phyloP scores from a whole-genome alignment of 2,329 filamentous ascomycete species.

The Cadophora malorum region DNA sequence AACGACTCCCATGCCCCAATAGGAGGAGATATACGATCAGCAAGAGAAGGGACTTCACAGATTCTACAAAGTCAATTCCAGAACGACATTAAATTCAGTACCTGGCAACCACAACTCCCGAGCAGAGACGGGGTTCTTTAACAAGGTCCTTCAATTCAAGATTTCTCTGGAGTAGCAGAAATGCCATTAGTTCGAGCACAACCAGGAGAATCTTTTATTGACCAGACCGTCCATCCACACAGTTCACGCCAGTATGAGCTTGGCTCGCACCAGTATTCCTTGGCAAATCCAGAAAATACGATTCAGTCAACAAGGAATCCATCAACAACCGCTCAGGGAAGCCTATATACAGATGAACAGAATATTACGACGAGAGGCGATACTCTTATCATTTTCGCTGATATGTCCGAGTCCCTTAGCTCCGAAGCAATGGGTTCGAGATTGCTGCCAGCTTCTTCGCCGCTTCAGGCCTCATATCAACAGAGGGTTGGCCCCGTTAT shows the following conservation, averaged over 20 bases:
- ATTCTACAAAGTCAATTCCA: neutral
- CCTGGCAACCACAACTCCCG: neutral
- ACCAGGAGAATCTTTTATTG: neutral
- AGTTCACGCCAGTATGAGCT: neutral
- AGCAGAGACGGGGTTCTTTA: neutral
- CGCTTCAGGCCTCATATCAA: too few relatives aligned
- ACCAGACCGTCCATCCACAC: neutral
- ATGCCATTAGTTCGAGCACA: neutral
- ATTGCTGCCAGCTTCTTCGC: too few relatives aligned
- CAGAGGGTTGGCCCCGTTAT: too few relatives aligned
- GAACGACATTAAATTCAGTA: neutral
- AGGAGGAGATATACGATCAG: neutral
- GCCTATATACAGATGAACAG: too few relatives aligned
- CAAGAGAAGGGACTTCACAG: neutral
- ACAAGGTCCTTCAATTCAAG: neutral
- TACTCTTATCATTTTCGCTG: too few relatives aligned
- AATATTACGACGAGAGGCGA: too few relatives aligned
- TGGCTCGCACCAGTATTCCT: too few relatives aligned
- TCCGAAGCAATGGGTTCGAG: too few relatives aligned
- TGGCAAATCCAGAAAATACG: too few relatives aligned
- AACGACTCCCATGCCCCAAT: neutral
- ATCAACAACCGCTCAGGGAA: too few relatives aligned
- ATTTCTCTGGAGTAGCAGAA: neutral
- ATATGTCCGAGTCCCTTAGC: too few relatives aligned
- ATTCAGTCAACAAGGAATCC: too few relatives aligned